Evolutionary conservation across 257 asterid genomes (phyloP).

Genomic region (Capsicum chinense): DNA sequence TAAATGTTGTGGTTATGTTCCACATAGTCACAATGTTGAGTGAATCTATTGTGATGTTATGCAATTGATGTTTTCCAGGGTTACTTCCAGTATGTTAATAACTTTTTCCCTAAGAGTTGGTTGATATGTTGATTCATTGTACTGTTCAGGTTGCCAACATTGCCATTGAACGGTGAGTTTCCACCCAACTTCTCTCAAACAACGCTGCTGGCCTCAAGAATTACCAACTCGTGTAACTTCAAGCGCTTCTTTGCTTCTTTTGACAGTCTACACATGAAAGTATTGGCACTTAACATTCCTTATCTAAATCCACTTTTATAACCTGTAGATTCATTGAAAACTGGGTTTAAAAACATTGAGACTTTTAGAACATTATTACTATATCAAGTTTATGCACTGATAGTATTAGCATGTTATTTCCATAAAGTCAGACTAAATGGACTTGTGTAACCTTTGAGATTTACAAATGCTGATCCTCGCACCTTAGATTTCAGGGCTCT

Average conservation of each 20-base stretch:
- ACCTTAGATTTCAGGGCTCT: neutral
- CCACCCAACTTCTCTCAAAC: too few species aligned
- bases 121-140: neutral
- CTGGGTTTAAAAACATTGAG: too few species aligned
- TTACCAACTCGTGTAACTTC: too few species aligned
- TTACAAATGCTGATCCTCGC: neutral
- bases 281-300: too few species aligned
- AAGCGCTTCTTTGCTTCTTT: too few species aligned
- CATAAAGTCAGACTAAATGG: neutral
- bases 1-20: neutral
- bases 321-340: too few species aligned
- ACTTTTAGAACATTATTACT: too few species aligned
- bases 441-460: neutral
- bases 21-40: neutral
- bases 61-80: constrained; percentile 23
- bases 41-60: constrained; percentile 23
- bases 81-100: neutral
- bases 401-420: too few species aligned
- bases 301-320: too few species aligned
- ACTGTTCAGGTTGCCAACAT: constrained; percentile 54
- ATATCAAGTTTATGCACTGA: too few species aligned
- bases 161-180: constrained; percentile 34
- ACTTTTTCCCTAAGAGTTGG: neutral
- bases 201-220: too few species aligned
- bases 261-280: too few species aligned